Conservation (phyloP, 2,329 filamentous ascomycete genomes). For the Chalaropsis ovoidea region DNA sequence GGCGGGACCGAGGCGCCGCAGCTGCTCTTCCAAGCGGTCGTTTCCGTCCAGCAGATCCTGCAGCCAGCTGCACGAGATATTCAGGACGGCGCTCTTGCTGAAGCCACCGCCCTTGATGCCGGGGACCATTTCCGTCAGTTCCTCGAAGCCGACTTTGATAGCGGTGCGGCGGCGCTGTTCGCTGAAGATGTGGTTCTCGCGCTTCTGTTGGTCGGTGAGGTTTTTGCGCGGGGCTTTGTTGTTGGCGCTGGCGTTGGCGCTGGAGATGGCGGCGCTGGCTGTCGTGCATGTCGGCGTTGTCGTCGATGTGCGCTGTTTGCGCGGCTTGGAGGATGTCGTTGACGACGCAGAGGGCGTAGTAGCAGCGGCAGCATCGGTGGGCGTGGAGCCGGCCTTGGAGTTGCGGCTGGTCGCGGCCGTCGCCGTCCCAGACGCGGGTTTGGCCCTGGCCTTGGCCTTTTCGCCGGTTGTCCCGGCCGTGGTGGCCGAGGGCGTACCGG, state of each 20-base stretch:
- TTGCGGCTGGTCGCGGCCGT: neutral
- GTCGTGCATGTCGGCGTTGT: neutral
- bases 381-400: neutral
- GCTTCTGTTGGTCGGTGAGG: slow-evolving; percentile 68
- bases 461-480: neutral
- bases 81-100: slow-evolving; percentile 72
- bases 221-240: slow-evolving; percentile 54
- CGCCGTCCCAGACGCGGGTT: neutral
- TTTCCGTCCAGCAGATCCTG: slow-evolving; percentile 63
- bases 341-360: neutral
- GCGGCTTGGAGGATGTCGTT: neutral
- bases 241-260: slow-evolving; percentile 35
- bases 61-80: slow-evolving; percentile 68
- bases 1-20: slow-evolving; percentile 5
- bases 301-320: neutral
- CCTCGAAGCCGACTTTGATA: slow-evolving; percentile 73
- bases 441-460: neutral
- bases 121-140: slow-evolving; percentile 66
- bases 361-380: neutral
- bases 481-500: neutral
- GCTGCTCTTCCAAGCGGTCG: slow-evolving; percentile 39
- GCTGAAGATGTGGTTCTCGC: slow-evolving; percentile 76
- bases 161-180: slow-evolving; percentile 77
- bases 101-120: slow-evolving; percentile 62
- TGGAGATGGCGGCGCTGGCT: slow-evolving; percentile 38